Evolutionary conservation across 345 rosid genomes (phyloP), one percentile per base, ranked within the genome.

Genomic region (Citrus hindsii): DNA sequence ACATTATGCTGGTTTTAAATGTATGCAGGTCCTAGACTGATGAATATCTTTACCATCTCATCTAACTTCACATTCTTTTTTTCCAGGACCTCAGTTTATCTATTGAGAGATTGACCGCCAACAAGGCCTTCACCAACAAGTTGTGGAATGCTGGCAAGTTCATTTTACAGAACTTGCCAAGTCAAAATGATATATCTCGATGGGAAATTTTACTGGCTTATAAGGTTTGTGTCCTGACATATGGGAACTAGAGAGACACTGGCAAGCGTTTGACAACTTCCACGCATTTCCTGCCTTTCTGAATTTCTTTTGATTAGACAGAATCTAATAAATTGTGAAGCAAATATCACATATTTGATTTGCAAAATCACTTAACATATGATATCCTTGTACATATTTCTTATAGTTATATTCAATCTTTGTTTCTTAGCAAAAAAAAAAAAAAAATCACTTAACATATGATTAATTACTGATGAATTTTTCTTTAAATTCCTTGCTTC

Each of bases 111-210:
- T 87, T 95, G 89, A 90, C 95, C 73, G 90, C 98, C 65, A 95
- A 93, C 89, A 95, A 93, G 84, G 96, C 96, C 71, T 95, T 95
- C 85, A 95, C 98, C 42, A 95, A 95, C 85, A 95, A 95, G 85
- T 83, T 95, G 42, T 95, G 99, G 99, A 95, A 95, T 89, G 99
- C 99, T 81, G 97, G 99, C 78, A 95, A 95, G 89, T 95, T 93
- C 85, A 86, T 93, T 74, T 79, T 95, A 83, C 98, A 93, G 83
- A 92, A 90, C 87, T 82, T 95, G 80, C 97, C 99, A 13, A 82
- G 85, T 87, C 89, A 79, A 73, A 87, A 81, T 78, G 92, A 95
- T 81, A 74, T 27, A 67, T 85, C 93, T 83, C 87, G 90, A 74
- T 95, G 98, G 99, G 94, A 91, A 81, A 81, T 81, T 79, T 71